phyloP scores from a whole-genome alignment of 805 yeast species.

The Candida vartiovaarae region DNA sequence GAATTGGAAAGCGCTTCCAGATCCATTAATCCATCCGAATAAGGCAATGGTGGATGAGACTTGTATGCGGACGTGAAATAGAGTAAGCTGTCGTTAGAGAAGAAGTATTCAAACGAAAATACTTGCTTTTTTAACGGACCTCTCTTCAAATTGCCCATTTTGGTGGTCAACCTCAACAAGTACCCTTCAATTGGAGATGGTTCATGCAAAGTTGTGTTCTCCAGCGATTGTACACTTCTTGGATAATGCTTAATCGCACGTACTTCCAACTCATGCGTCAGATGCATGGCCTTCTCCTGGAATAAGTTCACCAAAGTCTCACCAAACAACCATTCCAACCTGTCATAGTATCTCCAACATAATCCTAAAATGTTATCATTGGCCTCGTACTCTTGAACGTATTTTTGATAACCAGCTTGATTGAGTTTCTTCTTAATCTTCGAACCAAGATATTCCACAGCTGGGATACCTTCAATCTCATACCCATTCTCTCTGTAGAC shows the following conservation, averaged over 20 bases:
- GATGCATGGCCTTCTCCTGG: constrained; percentile 35
- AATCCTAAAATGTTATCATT: constrained; percentile 36
- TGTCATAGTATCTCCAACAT: constrained; percentile 63
- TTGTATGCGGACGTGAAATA: constrained; percentile 47
- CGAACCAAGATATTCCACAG: constrained; percentile 33
- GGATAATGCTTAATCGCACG: constrained; percentile 40
- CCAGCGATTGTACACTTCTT: constrained; percentile 20
- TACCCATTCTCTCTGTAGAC: constrained; percentile 18
- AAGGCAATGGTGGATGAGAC: constrained; percentile 58
- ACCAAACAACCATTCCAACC: constrained; percentile 63
- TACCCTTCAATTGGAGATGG: constrained; percentile 84
- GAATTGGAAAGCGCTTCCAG: constrained; percentile 10
- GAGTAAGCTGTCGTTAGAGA: constrained; percentile 53
- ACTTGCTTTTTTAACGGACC: constrained; percentile 32
- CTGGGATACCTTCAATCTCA: constrained; percentile 17
- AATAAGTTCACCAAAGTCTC: constrained; percentile 35
- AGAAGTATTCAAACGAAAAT: constrained; percentile 54
- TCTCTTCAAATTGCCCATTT: constrained; percentile 35
- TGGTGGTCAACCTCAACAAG: constrained; percentile 47
- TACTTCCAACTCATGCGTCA: constrained; percentile 53
- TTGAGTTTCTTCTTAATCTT: constrained; percentile 30
- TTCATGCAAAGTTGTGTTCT: constrained; percentile 31
- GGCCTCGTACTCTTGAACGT: constrained; percentile 23
- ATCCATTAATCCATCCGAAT: constrained; percentile 10
- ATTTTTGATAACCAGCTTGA: constrained; percentile 17